These are phyloP conservation scores for Hordeum pubiflorum DNA, from an alignment of 202 grass and related monocot species.

Conservation along the genomic window DNA sequence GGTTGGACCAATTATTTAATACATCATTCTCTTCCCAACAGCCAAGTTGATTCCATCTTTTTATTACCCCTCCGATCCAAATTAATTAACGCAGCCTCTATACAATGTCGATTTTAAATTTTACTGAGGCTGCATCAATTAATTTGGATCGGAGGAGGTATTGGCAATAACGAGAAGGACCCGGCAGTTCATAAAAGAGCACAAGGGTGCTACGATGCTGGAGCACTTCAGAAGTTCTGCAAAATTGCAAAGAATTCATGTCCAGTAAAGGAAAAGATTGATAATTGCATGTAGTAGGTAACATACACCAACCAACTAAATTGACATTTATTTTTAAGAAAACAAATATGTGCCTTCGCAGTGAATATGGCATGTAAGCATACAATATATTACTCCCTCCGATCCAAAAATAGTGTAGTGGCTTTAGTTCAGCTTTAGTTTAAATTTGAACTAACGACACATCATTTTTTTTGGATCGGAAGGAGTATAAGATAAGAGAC, in stretches of 20 bases:
- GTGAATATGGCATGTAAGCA: background rate
- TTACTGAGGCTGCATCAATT: too few species aligned
- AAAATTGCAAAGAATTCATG: background rate
- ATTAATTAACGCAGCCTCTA: too few species aligned
- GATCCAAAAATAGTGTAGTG: too few species aligned
- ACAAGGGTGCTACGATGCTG: background rate
- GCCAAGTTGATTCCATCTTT: background rate
- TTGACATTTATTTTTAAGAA: background rate
- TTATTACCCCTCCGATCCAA: too few species aligned
- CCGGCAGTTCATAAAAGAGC: background rate
- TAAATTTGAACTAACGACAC: too few species aligned
- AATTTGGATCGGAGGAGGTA: too few species aligned
- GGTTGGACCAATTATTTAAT: background rate
- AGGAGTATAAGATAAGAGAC: background rate
- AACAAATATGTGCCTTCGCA: background rate
- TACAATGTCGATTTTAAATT: too few species aligned
- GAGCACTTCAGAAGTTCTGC: background rate
- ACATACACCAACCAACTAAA: background rate
- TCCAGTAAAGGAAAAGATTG: background rate
- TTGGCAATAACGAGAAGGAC: background rate
- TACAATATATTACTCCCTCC: background rate
- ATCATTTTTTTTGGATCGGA: too few species aligned
- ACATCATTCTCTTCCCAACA: background rate
- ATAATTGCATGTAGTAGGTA: background rate
- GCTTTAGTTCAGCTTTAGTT: too few species aligned